These are phyloP conservation scores for Tolypocladium tundrense DNA, from an alignment of 2,329 filamentous ascomycete species.

Conservation along the genomic window DNA sequence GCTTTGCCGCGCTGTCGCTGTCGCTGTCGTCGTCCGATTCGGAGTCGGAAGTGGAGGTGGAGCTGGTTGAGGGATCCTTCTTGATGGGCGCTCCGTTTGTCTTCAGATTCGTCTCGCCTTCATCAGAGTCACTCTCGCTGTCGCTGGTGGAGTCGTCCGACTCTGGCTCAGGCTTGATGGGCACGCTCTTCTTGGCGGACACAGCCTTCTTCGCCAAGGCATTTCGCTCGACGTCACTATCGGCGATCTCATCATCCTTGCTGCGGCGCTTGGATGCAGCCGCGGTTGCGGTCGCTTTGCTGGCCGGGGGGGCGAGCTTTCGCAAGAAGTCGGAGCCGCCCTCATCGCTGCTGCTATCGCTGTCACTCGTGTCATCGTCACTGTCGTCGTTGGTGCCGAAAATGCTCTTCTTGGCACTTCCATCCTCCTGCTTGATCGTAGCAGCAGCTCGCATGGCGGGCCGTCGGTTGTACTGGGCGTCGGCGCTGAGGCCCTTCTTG, in stretches of 20 bases:
- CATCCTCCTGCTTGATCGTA: constrained; percentile 20
- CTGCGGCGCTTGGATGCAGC: constrained; percentile 15
- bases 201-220: constrained; percentile 4
- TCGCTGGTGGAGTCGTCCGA: constrained; percentile 15
- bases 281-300: constrained; percentile 4
- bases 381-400: constrained; percentile 19
- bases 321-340: constrained; percentile 21
- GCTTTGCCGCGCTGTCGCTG: constrained; percentile 12
- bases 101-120: constrained; percentile 7
- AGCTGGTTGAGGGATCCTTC: constrained; percentile 1
- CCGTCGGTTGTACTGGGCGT: constrained; percentile 21
- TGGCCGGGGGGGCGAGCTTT: constrained; percentile 15
- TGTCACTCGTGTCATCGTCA: constrained; percentile 20
- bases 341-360: constrained; percentile 21
- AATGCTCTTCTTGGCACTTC: constrained; percentile 12
- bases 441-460: constrained; percentile 11
- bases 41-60: constrained; percentile 13
- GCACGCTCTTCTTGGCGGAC: background rate
- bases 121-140: constrained; percentile 19
- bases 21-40: constrained; percentile 16
- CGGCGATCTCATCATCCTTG: constrained; percentile 29
- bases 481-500: constrained; percentile 23
- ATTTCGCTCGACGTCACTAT: constrained; percentile 29
- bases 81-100: constrained; percentile 1
- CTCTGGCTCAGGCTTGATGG: constrained; percentile 9